Conservation (phyloP, 257 asterid genomes). For the Solanum corneliomulleri region DNA sequence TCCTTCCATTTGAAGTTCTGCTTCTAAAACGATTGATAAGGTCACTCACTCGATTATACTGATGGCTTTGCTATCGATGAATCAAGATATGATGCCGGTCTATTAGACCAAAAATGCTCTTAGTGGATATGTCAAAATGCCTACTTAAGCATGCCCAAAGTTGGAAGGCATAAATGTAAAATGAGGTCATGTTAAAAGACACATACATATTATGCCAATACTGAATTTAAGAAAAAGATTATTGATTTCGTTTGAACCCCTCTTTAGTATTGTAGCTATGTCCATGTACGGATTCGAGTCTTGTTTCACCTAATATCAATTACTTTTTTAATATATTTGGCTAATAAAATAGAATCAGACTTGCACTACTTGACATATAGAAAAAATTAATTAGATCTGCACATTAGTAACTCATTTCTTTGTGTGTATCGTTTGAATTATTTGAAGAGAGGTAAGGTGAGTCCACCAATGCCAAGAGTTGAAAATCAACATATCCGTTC, state of each 20-base stretch:
- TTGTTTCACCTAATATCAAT: background rate
- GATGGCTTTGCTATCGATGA: too few species aligned
- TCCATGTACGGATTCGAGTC: background rate
- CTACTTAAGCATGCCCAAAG: too few species aligned
- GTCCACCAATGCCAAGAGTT: conserved; percentile 71
- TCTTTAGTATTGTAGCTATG: background rate
- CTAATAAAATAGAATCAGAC: background rate
- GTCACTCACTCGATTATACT: too few species aligned
- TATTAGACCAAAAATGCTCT: too few species aligned
- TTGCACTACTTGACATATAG: background rate
- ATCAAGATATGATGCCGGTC: too few species aligned
- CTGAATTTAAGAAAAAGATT: background rate
- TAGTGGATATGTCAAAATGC: too few species aligned
- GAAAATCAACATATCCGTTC: conserved; percentile 46
- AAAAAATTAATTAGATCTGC: background rate
- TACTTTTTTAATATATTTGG: background rate
- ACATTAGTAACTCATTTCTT: background rate
- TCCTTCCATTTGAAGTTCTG: too few species aligned
- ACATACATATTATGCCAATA: background rate
- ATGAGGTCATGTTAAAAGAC: too few species aligned
- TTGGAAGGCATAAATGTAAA: too few species aligned
- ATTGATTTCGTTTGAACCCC: background rate
- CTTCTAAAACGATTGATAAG: too few species aligned
- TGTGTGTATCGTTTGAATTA: too few species aligned
- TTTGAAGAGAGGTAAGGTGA: conserved; percentile 1